phyloP scores from a whole-genome alignment of 208 protist genomes.

The Leishmania turanica region DNA sequence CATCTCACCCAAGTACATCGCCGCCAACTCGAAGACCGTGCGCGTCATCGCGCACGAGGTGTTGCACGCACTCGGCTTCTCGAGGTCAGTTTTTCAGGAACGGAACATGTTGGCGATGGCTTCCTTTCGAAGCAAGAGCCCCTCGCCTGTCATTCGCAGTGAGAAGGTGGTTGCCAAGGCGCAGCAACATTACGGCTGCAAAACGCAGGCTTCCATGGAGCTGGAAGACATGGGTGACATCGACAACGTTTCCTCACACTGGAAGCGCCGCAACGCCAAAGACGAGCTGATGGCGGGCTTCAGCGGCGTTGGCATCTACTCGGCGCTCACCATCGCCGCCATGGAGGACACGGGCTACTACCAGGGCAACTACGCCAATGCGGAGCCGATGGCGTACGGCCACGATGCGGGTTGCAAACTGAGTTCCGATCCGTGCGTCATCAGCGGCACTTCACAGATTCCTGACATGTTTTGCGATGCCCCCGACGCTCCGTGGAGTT shows the following conservation, averaged over 20 bases:
- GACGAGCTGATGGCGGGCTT: slow-evolving; percentile 82
- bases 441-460: slow-evolving; percentile 26
- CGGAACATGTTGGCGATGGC: slow-evolving; percentile 4
- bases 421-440: slow-evolving; percentile 34
- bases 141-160: slow-evolving; percentile 22
- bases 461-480: slow-evolving; percentile 51
- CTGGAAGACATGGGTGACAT: slow-evolving; percentile 48
- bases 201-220: slow-evolving; percentile 50
- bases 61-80: slow-evolving; percentile 83
- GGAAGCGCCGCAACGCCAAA: slow-evolving; percentile 77
- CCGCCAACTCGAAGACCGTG: not conserved
- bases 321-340: slow-evolving; percentile 71
- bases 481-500: slow-evolving; percentile 1
- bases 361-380: slow-evolving; percentile 52
- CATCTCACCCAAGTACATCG: slow-evolving; percentile 43
- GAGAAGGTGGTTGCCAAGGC: slow-evolving; percentile 35
- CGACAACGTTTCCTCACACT: slow-evolving; percentile 59
- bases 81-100: slow-evolving; percentile 5
- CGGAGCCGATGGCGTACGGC: slow-evolving; percentile 75
- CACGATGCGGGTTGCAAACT: slow-evolving; percentile 58
- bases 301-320: slow-evolving; percentile 34
- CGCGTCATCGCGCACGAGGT: slow-evolving; percentile 72
- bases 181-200: slow-evolving; percentile 69
- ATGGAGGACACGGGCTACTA: slow-evolving; percentile 87
- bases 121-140: slow-evolving; percentile 35